Percentiles rank a stretch among this genome's conserved stretches.
These are phyloP conservation scores for Juglanconis oblonga DNA, from an alignment of 2,329 filamentous ascomycete species.

Conservation along the genomic window DNA sequence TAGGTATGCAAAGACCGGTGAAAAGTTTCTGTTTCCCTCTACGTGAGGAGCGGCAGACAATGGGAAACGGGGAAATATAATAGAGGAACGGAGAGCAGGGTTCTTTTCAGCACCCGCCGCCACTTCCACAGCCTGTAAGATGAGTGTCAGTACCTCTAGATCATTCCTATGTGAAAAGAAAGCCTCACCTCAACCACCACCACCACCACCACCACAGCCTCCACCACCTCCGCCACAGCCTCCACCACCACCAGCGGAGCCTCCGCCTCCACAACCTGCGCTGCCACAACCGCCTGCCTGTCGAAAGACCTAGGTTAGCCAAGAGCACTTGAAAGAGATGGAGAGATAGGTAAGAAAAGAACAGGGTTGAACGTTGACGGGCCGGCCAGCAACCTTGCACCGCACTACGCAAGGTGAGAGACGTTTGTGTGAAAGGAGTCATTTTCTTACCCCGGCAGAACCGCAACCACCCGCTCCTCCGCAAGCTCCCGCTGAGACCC, in stretches of 20 bases:
- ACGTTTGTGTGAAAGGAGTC: not conserved
- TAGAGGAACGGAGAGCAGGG: no score
- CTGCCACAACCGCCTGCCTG: constrained; percentile 6
- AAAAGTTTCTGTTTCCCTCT: no score
- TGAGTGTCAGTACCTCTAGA: no score
- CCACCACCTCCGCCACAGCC: constrained; percentile 12
- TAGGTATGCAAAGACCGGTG: no score
- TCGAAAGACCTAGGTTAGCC: not conserved
- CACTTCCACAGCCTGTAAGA: no score
- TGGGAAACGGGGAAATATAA: no score
- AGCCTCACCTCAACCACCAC: constrained; percentile 21
- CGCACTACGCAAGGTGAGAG: no score
- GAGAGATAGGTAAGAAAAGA: not conserved
- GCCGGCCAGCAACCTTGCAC: no score
- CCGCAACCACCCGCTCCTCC: constrained; percentile 39
- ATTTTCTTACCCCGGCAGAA: constrained; percentile 20
- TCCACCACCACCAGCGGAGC: constrained; percentile 10
- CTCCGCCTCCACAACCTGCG: constrained; percentile 10
- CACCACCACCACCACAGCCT: constrained; percentile 18
- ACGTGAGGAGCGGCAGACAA: no score
- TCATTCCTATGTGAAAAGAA: not conserved
- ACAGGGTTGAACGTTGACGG: not conserved
- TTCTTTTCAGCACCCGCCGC: no score
- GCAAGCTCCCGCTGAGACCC: constrained; percentile 41
- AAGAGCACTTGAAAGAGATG: not conserved